Conservation (phyloP, 1,284 basidiomycete genomes). For the Melampsora abietis-canadensis region DNA sequence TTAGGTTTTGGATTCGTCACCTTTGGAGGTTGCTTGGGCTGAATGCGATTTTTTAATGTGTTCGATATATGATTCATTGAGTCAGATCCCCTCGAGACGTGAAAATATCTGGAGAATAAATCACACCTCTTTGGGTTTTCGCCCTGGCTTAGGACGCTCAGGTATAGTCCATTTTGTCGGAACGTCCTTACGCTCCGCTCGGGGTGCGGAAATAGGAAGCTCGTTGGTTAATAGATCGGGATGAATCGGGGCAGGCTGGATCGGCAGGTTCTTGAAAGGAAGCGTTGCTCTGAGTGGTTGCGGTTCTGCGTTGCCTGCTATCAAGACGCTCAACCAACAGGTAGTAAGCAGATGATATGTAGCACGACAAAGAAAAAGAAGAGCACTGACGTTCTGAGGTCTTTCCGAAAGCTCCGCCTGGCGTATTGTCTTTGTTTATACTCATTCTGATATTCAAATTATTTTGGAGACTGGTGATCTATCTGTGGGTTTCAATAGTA, state of each 20-base stretch:
- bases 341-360: not conserved
- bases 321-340: not conserved
- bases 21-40: not conserved
- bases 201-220: not conserved
- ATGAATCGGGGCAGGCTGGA: not conserved
- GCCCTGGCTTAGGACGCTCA: constrained; percentile 42
- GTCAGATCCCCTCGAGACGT: not conserved
- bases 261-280: not conserved
- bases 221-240: not conserved
- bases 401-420: too few relatives aligned
- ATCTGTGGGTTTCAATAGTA: too few relatives aligned
- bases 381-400: not conserved
- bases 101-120: not conserved
- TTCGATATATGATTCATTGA: not conserved
- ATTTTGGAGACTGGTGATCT: too few relatives aligned
- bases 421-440: not conserved
- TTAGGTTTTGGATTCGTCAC: not conserved
- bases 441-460: not conserved
- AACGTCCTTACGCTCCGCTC: constrained; percentile 19
- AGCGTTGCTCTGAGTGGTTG: not conserved
- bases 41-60: not conserved
- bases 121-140: constrained; percentile 38
- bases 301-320: not conserved
- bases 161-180: constrained; percentile 40
- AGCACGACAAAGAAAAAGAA: not conserved